A percentile compares a stretch with the other conserved stretches of the same genome.
These are phyloP conservation scores for Tetracladium maxilliforme DNA, from an alignment of 2,329 filamentous ascomycete genomes.

Conservation along the genomic window DNA sequence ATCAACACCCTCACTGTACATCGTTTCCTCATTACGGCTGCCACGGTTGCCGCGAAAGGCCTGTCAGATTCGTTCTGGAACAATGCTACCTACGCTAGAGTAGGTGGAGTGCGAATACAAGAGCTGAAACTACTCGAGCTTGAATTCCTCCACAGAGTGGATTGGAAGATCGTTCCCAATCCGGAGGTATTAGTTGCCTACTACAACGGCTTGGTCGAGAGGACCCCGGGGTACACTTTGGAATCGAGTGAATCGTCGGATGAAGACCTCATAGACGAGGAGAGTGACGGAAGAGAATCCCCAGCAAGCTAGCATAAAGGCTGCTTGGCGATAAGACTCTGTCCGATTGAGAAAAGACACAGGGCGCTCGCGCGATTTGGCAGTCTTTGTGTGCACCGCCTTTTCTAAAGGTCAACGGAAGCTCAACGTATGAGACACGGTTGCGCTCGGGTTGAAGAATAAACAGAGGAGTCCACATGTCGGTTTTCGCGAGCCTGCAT, in stretches of 20 bases:
- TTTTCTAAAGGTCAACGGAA: too few relatives aligned
- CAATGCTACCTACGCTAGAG: slow-evolving; percentile 87
- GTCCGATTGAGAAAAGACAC: too few relatives aligned
- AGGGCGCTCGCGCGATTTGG: too few relatives aligned
- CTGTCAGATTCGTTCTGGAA: slow-evolving; percentile 97
- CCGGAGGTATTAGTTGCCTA: slow-evolving; percentile 90
- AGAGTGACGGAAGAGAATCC: neutral
- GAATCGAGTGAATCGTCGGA: slow-evolving; percentile 18
- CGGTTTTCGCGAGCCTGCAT: too few relatives aligned
- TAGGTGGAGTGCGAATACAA: slow-evolving; percentile 80
- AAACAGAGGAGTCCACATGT: too few relatives aligned
- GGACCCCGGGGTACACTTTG: slow-evolving; percentile 39
- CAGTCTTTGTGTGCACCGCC: too few relatives aligned
- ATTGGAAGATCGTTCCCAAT: slow-evolving; percentile 95
- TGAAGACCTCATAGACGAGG: neutral
- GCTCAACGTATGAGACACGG: too few relatives aligned
- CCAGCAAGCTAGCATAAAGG: too few relatives aligned
- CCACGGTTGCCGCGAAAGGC: slow-evolving; percentile 90
- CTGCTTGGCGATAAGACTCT: too few relatives aligned
- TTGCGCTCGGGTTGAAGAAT: too few relatives aligned
- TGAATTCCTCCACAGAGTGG: slow-evolving; percentile 81
- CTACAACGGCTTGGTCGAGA: slow-evolving; percentile 71
- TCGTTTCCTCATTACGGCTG: slow-evolving; percentile 89
- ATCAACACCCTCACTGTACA: slow-evolving; percentile 95
- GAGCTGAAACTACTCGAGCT: slow-evolving; percentile 86